Evolutionary conservation across 768 basidiomycete species (phyloP), one percentile per base, ranked within the genome.

Genomic region (Amylocystis lapponica): DNA sequence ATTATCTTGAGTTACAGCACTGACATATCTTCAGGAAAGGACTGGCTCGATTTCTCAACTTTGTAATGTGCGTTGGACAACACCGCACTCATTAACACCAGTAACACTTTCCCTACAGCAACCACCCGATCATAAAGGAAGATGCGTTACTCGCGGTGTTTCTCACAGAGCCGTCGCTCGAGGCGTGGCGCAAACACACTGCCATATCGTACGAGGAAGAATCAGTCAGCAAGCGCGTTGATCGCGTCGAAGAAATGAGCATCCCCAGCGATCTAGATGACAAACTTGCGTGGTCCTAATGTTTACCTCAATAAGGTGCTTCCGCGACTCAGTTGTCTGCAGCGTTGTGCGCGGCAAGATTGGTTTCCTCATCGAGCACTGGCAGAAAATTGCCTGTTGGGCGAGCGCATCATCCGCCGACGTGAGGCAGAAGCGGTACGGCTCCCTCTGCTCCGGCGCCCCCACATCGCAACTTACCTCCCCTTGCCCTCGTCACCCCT

Each of bases 201-300:
- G 53, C 74, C 0, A 71, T 95, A 9, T 81, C 83, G 3, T 66
- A 91, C 40, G 92, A 95, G 22, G 95, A 97, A 66, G 95, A 97
- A 60, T 87, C 89, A 0, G 66, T 69, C 0, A 82, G 81, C 48
- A 89, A 87, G 55, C 78, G 83, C 20, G 72, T 92, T 8, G 89
- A 90, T 52, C 72, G 76, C 36, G 68, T 83, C 13, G 90, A 95
- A 57, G 91, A 96, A 64, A 91, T 94, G 87, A 71, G 79, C 10
- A 91, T 97, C 41, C 95, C 95, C 3, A 81, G 86, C 46, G 92
- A 97, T 63, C 70, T 97, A 7, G 90, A 93, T 48, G 86, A 93
- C 37, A 95, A 94, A 59, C 78, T 97, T 43, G 71, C 74, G 85
- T 86, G 66, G 58, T 53, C 11, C 12, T n/a, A 1, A 16, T 11